Conservation (phyloP, 1,284 basidiomycete species). For the Marasmius tenuissimus region DNA sequence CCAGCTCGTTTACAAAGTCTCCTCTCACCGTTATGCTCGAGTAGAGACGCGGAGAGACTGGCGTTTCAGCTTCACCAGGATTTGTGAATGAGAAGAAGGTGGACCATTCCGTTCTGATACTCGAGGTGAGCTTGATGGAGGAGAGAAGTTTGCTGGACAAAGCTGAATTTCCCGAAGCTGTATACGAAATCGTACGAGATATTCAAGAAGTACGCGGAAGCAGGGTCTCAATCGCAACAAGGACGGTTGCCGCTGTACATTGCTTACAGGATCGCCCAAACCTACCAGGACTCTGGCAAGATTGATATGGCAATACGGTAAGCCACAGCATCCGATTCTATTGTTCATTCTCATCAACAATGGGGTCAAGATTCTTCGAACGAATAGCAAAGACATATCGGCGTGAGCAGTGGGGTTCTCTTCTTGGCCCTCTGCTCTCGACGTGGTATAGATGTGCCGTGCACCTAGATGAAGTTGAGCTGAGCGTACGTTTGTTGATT, state of each 20-base stretch:
- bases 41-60: no score
- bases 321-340: slow-evolving; percentile 11
- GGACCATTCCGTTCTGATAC: slow-evolving; percentile 77
- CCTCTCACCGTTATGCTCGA: no score
- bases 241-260: slow-evolving; percentile 82
- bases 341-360: neutral
- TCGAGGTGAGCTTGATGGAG: slow-evolving; percentile 61
- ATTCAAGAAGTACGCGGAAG: slow-evolving; percentile 72
- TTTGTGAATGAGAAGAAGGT: slow-evolving; percentile 88
- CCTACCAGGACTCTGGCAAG: slow-evolving; percentile 76
- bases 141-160: neutral
- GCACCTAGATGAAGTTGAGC: slow-evolving; percentile 71
- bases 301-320: slow-evolving; percentile 83
- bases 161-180: slow-evolving; percentile 45
- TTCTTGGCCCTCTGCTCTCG: slow-evolving; percentile 70
- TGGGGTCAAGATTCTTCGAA: slow-evolving; percentile 73
- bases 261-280: slow-evolving; percentile 83
- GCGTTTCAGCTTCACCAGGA: slow-evolving; percentile 42
- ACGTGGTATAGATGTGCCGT: slow-evolving; percentile 83
- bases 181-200: slow-evolving; percentile 90
- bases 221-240: slow-evolving; percentile 44
- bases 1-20: neutral
- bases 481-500: slow-evolving; percentile 71
- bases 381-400: slow-evolving; percentile 83
- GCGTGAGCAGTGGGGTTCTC: slow-evolving; percentile 73